Evolutionary conservation across 192 early-diverging fungal species (phyloP), one percentile per base, ranked within the genome.

Genomic region (Entomortierella parvispora): DNA sequence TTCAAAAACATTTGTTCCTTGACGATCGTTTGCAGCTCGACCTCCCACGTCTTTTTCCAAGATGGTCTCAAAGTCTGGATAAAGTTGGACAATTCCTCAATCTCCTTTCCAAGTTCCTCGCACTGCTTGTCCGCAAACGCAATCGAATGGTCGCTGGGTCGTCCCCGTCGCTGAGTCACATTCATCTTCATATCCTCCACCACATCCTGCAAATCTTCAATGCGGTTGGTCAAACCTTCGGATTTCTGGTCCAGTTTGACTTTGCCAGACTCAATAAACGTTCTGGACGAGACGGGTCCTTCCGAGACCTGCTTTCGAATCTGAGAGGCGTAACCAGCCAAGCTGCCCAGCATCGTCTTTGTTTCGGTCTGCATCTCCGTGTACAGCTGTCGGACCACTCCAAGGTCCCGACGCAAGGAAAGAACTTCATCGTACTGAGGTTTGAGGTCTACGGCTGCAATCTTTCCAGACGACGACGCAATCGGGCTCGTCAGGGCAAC

Each of bases 1-100:
- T 92, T 95, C 65, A 93, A 81, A 50, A 92, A 90, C 66, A 87
- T 79, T 68, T 95, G 92, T 60, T 95, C 93, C 57, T 89, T 87
- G 23, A 95, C 81, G 56, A 95, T 91, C 31, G 83, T 90, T 59
- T 95, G 91, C 46, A 95, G 71, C 70, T 95, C 93, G 10, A 89
- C 88, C 67, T 93, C 92, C 93, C 93, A 95, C 1, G 87, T 91
- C 78, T 88, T 89, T 57, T 93, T 93, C 92, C 92, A 93, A 7
- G 84, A 83, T n/a, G 89, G 82, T 43, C 90, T 83, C 14, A 89
- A 81, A 0, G 87, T 84, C 48, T 81, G 75, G 44, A 95, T 91
- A 46, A 86, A 87, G 22, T 79, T 54, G 2, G 88, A 68, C 12
- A 93, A 84, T 26, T 83, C 80, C 15, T 71, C 60, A 17, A 89